A percentile compares a stretch with the other conserved stretches of the same genome.
Evolutionary conservation across 805 yeast genomes (phyloP).

Genomic region (Candida sithepensis): DNA sequence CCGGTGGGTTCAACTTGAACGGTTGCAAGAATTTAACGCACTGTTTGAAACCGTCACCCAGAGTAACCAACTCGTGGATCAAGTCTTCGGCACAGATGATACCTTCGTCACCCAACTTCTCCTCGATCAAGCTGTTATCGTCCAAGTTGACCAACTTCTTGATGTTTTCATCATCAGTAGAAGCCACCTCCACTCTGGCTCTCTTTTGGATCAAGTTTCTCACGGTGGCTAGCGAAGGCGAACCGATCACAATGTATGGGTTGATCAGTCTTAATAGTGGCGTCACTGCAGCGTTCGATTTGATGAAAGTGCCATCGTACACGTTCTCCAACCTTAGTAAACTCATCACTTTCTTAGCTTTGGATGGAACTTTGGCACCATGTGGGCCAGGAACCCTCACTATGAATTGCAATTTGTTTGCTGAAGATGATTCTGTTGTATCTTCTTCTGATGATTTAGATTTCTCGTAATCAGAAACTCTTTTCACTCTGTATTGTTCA

Average conservation of each 20-base stretch:
- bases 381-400: constrained; percentile 65
- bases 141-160: constrained; percentile 49
- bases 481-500: constrained; percentile 63
- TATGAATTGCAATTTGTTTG: constrained; percentile 55
- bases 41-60: constrained; percentile 62
- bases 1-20: constrained; percentile 64
- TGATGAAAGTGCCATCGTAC: constrained; percentile 71
- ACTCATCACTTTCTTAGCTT: constrained; percentile 55
- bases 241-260: constrained; percentile 72
- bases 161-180: constrained; percentile 23
- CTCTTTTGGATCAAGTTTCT: constrained; percentile 75
- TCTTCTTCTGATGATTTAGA: constrained; percentile 26
- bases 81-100: constrained; percentile 79
- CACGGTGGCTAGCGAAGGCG: constrained; percentile 68
- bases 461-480: constrained; percentile 54
- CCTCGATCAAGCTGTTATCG: constrained; percentile 74
- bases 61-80: constrained; percentile 60
- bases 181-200: constrained; percentile 48
- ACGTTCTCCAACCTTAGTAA: constrained; percentile 56
- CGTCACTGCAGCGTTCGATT: constrained; percentile 52
- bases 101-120: constrained; percentile 63
- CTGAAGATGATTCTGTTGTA: constrained; percentile 28
- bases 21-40: constrained; percentile 65
- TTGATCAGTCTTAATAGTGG: constrained; percentile 65
- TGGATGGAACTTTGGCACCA: constrained; percentile 62